Percentiles rank a stretch among this genome's conserved stretches.
These are phyloP conservation scores for Leishmania arabica DNA, from an alignment of 208 protist genomes.

Conservation along the genomic window DNA sequence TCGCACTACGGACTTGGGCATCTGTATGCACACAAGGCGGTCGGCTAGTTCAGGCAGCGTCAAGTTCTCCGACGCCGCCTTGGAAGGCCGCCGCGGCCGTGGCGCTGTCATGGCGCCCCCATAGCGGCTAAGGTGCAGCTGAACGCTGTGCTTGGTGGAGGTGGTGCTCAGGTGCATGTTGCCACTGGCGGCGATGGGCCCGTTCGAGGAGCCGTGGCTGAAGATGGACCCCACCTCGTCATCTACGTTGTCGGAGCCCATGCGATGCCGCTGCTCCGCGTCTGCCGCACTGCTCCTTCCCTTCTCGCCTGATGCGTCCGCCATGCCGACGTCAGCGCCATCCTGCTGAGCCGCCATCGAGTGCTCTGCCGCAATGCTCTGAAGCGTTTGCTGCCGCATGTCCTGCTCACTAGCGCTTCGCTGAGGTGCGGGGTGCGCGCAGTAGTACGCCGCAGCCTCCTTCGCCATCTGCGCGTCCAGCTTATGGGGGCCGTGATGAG, in stretches of 20 bases:
- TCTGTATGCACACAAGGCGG: slow-evolving; percentile 59
- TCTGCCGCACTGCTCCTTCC: not conserved
- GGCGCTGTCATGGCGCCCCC: slow-evolving; percentile 46
- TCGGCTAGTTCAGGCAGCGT: slow-evolving; percentile 56
- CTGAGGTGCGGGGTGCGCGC: slow-evolving; percentile 4
- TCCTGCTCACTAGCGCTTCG: slow-evolving; percentile 12
- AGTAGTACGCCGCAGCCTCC: slow-evolving; percentile 37
- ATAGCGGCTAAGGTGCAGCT: slow-evolving; percentile 46
- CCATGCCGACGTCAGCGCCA: not conserved
- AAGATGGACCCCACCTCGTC: slow-evolving; percentile 62
- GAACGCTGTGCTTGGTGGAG: slow-evolving; percentile 59
- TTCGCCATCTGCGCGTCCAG: slow-evolving; percentile 14
- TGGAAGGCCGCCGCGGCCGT: not conserved
- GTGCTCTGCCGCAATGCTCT: slow-evolving; percentile 23
- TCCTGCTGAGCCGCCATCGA: not conserved
- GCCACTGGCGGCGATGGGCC: slow-evolving; percentile 65
- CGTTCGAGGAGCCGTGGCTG: slow-evolving; percentile 76
- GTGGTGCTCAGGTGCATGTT: slow-evolving; percentile 53
- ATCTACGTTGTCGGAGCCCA: not conserved
- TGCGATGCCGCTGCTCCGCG: not conserved
- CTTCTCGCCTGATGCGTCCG: not conserved
- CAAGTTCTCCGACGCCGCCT: slow-evolving; percentile 26
- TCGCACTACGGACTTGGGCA: not conserved
- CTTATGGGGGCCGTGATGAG: slow-evolving; percentile 34
- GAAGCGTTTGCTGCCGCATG: slow-evolving; percentile 17